Percentiles rank a stretch among this genome's conserved stretches.
Evolutionary conservation across 192 early-diverging fungal genomes (phyloP).

Genomic region (Chytriomyces sp.): DNA sequence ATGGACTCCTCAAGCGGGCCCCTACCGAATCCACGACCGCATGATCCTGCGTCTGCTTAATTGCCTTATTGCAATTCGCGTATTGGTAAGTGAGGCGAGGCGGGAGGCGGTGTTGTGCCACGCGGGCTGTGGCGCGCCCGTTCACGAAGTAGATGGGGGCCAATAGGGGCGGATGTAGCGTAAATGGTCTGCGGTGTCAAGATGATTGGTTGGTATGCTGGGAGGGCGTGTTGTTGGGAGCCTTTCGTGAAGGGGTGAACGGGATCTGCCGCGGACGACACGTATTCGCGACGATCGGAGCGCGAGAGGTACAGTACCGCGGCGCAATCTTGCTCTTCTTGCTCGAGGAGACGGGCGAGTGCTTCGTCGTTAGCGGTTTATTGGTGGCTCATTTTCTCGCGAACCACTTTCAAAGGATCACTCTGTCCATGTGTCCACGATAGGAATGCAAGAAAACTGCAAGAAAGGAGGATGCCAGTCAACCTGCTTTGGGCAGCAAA

Average conservation of each 20-base stretch:
- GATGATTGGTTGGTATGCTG: neutral
- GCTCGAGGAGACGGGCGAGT: neutral
- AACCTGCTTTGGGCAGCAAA: no score
- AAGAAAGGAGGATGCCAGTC: no score
- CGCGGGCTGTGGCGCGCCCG: neutral
- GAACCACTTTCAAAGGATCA: neutral
- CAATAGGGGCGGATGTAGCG: neutral
- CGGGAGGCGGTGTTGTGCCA: neutral
- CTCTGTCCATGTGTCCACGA: neutral
- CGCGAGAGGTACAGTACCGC: neutral
- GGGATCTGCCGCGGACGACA: neutral
- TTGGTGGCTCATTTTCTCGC: neutral
- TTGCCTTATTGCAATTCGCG: conserved; percentile 10
- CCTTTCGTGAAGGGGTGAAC: neutral
- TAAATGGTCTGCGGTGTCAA: neutral
- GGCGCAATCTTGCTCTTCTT: neutral
- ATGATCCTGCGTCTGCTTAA: neutral
- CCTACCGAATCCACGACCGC: neutral
- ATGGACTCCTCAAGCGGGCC: conserved; percentile 9
- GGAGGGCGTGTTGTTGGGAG: neutral
- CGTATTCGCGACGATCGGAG: neutral
- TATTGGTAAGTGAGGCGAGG: conserved; percentile 13
- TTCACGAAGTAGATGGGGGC: neutral
- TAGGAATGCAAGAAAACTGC: no score
- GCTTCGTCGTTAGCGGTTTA: neutral